Percentiles rank a stretch among this genome's conserved stretches.
These are phyloP conservation scores for Dryadomyces quercivorus DNA, from an alignment of 2,329 filamentous ascomycete genomes.

Conservation along the genomic window DNA sequence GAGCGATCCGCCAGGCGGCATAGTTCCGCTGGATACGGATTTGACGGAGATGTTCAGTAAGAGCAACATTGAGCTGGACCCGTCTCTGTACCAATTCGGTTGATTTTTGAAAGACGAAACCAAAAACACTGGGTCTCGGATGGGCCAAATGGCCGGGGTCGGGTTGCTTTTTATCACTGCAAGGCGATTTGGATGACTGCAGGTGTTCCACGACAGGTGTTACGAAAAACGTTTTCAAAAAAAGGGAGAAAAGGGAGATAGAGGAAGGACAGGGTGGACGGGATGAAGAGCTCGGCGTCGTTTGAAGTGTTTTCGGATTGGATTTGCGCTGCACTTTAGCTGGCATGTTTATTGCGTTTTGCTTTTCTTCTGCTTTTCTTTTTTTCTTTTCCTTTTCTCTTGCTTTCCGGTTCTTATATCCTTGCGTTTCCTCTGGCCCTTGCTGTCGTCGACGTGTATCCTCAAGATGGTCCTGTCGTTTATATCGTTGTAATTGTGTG, in stretches of 20 bases:
- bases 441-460: neutral
- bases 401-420: neutral
- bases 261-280: neutral
- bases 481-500: neutral
- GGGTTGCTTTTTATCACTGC: neutral
- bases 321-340: neutral
- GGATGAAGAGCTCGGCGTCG: neutral
- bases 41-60: slow-evolving; percentile 36
- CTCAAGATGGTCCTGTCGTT: neutral
- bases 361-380: neutral
- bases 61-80: slow-evolving; percentile 36
- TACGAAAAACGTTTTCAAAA: neutral
- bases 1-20: slow-evolving; percentile 26
- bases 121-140: no score
- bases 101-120: neutral
- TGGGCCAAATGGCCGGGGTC: neutral
- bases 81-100: slow-evolving; percentile 22
- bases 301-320: neutral
- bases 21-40: slow-evolving; percentile 18
- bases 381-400: neutral
- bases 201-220: neutral
- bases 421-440: neutral
- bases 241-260: neutral
- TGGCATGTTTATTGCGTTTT: neutral
- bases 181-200: neutral